phyloP scores from a whole-genome alignment of 129 eudicot genomes.

The Flaveria sonorensis region DNA sequence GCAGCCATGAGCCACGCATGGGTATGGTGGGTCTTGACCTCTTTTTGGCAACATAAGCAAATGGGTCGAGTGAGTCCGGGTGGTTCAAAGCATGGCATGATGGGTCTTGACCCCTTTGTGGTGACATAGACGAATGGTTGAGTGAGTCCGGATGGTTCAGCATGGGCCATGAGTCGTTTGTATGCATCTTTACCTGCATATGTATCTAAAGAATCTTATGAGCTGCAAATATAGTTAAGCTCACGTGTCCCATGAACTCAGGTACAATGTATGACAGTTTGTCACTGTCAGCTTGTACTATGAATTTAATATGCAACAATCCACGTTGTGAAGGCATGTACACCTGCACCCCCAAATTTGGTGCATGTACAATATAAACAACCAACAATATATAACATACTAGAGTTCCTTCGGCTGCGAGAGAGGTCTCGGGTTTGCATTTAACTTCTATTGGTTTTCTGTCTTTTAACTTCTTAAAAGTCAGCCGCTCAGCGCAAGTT shows the following conservation, averaged over 20 bases:
- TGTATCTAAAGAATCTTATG: slow-evolving; percentile 21
- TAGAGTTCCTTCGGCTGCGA: no score
- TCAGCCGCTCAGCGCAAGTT: no score
- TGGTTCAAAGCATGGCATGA: slow-evolving; percentile 24
- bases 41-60: slow-evolving; percentile 16
- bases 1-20: slow-evolving; percentile 31
- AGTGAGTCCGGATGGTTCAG: slow-evolving; percentile 14
- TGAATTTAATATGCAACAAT: background rate
- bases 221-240: slow-evolving; percentile 1
- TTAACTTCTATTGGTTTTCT: no score
- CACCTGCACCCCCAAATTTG: background rate
- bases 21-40: slow-evolving; percentile 31
- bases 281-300: background rate
- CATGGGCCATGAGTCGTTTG: slow-evolving; percentile 26
- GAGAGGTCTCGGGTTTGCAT: no score
- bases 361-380: slow-evolving; percentile 8
- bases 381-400: background rate
- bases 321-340: background rate
- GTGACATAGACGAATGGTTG: slow-evolving; percentile 15
- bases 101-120: slow-evolving; percentile 13
- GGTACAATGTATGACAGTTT: slow-evolving; percentile 24
- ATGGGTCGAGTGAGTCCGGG: slow-evolving; percentile 2
- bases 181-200: slow-evolving; percentile 19
- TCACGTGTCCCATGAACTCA: background rate
- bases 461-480: no score